Evolutionary conservation across 495 filamentous ascomycete species (phyloP).

Genomic region (Annulohypoxylon nitens): DNA sequence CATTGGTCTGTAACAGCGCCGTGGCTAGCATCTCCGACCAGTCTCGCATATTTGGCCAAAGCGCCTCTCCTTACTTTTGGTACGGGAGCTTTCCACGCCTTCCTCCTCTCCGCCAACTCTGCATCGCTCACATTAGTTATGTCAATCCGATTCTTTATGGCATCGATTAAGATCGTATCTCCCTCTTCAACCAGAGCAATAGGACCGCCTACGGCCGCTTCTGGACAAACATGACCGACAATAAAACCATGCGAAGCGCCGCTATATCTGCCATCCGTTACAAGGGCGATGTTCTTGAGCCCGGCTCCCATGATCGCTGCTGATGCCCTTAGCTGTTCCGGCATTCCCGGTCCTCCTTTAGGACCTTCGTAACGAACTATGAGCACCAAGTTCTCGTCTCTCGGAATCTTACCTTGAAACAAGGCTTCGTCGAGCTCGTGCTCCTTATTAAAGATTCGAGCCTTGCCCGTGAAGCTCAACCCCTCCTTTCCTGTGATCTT

Average conservation of each 20-base stretch:
- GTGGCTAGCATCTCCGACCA: constrained; percentile 68
- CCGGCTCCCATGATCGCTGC: constrained; percentile 95
- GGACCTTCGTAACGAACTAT: constrained; percentile 97
- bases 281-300: constrained; percentile 87
- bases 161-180: constrained; percentile 89
- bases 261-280: constrained; percentile 93
- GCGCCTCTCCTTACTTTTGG: constrained; percentile 85
- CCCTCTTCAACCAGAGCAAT: constrained; percentile 85
- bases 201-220: constrained; percentile 85
- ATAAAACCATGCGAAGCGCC: constrained; percentile 97
- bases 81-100: constrained; percentile 78
- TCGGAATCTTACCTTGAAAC: constrained; percentile 73
- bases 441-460: constrained; percentile 93
- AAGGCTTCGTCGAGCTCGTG: constrained; percentile 81
- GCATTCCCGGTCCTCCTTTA: constrained; percentile 96
- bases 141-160: constrained; percentile 81
- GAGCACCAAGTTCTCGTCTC: constrained; percentile 85
- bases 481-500: constrained; percentile 99
- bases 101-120: constrained; percentile 76
- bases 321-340: constrained; percentile 92
- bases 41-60: constrained; percentile 87
- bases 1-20: constrained; percentile 67
- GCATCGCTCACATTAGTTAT: constrained; percentile 71
- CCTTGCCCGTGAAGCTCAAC: constrained; percentile 81
- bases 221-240: constrained; percentile 89